phyloP scores from a whole-genome alignment of 2,329 filamentous ascomycete species.

The Colletotrichum camelliae region DNA sequence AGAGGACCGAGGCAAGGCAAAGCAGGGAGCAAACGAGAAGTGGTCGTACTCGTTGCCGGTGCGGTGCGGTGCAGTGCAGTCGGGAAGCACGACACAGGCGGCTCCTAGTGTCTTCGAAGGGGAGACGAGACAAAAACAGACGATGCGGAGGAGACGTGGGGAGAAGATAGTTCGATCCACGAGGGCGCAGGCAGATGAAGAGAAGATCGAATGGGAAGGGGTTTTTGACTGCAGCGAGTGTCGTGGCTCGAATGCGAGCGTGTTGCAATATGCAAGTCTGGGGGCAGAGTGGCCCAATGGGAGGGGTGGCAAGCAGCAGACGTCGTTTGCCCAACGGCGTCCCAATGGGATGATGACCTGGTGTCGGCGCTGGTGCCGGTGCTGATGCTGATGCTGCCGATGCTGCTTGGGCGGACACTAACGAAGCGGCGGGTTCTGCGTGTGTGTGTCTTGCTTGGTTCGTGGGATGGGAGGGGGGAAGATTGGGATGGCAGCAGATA shows the following conservation, averaged over 20 bases:
- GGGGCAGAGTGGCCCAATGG: slow-evolving; percentile 23
- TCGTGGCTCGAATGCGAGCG: slow-evolving; percentile 48
- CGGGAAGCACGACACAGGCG: background rate
- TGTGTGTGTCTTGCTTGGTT: background rate
- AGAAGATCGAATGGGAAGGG: slow-evolving; percentile 18
- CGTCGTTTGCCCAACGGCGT: slow-evolving; percentile 15
- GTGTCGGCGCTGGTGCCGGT: background rate
- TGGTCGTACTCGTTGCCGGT: background rate
- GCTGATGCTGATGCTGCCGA: background rate
- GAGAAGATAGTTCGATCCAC: slow-evolving; percentile 22
- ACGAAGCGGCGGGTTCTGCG: background rate
- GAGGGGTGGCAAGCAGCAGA: background rate
- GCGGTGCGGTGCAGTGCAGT: background rate
- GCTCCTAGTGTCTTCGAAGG: slow-evolving; percentile 1
- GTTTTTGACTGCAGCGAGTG: slow-evolving; percentile 38
- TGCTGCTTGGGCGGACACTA: background rate
- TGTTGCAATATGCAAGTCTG: slow-evolving; percentile 27
- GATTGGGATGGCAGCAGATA: background rate
- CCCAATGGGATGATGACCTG: slow-evolving; percentile 12
- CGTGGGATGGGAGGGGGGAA: background rate
- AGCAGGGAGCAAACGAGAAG: background rate
- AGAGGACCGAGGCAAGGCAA: background rate
- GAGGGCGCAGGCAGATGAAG: slow-evolving; percentile 16
- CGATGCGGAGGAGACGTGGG: slow-evolving; percentile 12
- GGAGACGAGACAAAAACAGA: background rate